phyloP scores from a whole-genome alignment of 78 protist genomes.

The Thecamonas trahens region DNA sequence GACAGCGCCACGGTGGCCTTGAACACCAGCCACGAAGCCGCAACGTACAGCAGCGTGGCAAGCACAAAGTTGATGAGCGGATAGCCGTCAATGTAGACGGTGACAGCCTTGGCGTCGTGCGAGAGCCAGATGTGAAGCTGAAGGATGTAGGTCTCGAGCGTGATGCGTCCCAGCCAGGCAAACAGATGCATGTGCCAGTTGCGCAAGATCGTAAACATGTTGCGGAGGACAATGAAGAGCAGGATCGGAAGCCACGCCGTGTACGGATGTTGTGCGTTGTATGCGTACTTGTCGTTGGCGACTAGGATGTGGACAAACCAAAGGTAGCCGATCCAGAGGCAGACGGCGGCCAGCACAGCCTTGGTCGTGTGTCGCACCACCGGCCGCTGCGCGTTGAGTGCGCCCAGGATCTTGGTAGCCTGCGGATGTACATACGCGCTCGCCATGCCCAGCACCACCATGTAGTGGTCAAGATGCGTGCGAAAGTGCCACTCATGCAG shows the following conservation, averaged over 20 bases:
- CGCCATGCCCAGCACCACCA: conserved; percentile 22
- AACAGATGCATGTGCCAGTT: conserved; percentile 18
- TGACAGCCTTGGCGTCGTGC: conserved; percentile 4
- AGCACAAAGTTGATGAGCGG: conserved; percentile 21
- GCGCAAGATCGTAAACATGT: conserved; percentile 14
- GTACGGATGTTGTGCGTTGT: conserved; percentile 46
- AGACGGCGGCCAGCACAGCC: not conserved
- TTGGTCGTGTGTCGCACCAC: not conserved
- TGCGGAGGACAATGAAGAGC: conserved; percentile 22
- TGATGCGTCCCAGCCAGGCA: conserved; percentile 29
- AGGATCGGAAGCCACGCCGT: conserved; percentile 31
- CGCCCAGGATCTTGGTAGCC: not conserved
- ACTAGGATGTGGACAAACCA: not conserved
- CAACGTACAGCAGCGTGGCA: not conserved
- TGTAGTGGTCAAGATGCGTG: conserved; percentile 40
- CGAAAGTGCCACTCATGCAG: conserved; percentile 60
- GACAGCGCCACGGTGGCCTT: too few species aligned
- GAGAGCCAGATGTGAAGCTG: conserved; percentile 23
- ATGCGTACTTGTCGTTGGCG: conserved; percentile 8
- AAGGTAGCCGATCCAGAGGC: not conserved
- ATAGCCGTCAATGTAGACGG: conserved; percentile 9
- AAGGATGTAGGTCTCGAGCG: conserved; percentile 42
- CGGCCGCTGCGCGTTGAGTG: not conserved
- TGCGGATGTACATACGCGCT: not conserved
- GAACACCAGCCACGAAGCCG: not conserved